These are phyloP conservation scores for Stemphylium lycopersici DNA, from an alignment of 2,329 filamentous ascomycete genomes.

Conservation along the genomic window DNA sequence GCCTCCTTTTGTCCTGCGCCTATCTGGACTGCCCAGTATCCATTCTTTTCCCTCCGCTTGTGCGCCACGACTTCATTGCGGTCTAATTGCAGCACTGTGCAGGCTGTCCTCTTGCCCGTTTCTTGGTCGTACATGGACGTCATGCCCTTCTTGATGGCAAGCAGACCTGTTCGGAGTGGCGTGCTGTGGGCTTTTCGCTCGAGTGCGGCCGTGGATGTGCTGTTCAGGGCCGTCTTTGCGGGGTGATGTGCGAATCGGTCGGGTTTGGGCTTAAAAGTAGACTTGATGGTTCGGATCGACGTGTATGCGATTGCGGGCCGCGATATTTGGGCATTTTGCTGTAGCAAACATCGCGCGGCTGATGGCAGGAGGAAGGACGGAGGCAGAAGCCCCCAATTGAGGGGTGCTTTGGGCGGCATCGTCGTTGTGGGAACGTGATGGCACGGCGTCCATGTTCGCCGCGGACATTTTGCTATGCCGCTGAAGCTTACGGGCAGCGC, in stretches of 20 bases:
- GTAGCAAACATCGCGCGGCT: constrained; percentile 32
- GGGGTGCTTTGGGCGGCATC: constrained; percentile 45
- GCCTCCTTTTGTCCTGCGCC: constrained; percentile 77
- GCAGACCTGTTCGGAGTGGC: constrained; percentile 75
- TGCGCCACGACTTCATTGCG: constrained; percentile 86
- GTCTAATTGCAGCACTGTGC: constrained; percentile 93
- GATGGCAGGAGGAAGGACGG: constrained; percentile 38
- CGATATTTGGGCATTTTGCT: constrained; percentile 21
- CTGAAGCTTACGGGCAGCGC: not conserved
- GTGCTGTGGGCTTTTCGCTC: constrained; percentile 63
- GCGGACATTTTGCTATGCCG: constrained; percentile 29
- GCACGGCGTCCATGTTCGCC: constrained; percentile 15
- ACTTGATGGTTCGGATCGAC: constrained; percentile 56
- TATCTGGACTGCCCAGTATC: constrained; percentile 93
- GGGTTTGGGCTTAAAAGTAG: constrained; percentile 59
- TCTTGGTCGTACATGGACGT: constrained; percentile 82
- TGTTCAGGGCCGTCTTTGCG: constrained; percentile 58
- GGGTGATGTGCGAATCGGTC: constrained; percentile 61
- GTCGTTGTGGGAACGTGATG: constrained; percentile 13
- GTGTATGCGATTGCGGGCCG: constrained; percentile 27
- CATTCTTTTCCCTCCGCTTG: constrained; percentile 80
- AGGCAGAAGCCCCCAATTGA: constrained; percentile 43
- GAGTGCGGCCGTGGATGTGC: constrained; percentile 64
- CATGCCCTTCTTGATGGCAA: constrained; percentile 95
- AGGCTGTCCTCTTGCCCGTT: constrained; percentile 77